Conservation (phyloP, 768 basidiomycete genomes). For the Lyophyllum shimeji region DNA sequence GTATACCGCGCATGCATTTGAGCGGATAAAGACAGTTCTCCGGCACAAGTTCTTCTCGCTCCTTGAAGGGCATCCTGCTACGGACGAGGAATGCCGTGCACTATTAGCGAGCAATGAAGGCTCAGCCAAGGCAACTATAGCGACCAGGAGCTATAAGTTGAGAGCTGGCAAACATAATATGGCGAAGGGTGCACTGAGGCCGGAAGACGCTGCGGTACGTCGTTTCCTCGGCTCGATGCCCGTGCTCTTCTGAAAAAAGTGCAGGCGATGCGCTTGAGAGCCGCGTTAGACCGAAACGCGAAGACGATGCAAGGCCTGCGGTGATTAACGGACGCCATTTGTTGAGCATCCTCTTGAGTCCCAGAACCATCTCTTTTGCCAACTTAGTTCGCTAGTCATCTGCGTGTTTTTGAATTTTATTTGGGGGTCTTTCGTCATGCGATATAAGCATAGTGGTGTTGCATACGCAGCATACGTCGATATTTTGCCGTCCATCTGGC, state of each 20-base stretch:
- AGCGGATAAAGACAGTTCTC: slow-evolving; percentile 81
- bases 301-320: slow-evolving; percentile 35
- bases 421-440: slow-evolving; percentile 14
- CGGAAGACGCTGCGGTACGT: slow-evolving; percentile 80
- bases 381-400: background rate
- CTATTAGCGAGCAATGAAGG: slow-evolving; percentile 49
- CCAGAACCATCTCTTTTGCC: background rate
- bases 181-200: slow-evolving; percentile 82
- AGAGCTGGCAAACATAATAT: slow-evolving; percentile 80
- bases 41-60: slow-evolving; percentile 85
- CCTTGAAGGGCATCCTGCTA: slow-evolving; percentile 67
- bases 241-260: background rate
- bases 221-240: background rate
- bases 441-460: slow-evolving; percentile 14
- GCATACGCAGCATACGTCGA: slow-evolving; percentile 17
- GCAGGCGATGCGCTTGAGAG: slow-evolving; percentile 70
- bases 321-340: slow-evolving; percentile 1
- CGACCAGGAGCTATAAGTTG: slow-evolving; percentile 49
- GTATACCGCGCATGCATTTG: slow-evolving; percentile 76
- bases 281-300: slow-evolving; percentile 57
- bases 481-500: slow-evolving; percentile 7
- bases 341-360: background rate
- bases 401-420: slow-evolving; percentile 17
- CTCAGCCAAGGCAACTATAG: slow-evolving; percentile 36
- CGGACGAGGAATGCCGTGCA: slow-evolving; percentile 71